Base-by-base conservation (phyloP, 2,329 filamentous ascomycete genomes). In the Colletotrichum caudatum region DNA sequence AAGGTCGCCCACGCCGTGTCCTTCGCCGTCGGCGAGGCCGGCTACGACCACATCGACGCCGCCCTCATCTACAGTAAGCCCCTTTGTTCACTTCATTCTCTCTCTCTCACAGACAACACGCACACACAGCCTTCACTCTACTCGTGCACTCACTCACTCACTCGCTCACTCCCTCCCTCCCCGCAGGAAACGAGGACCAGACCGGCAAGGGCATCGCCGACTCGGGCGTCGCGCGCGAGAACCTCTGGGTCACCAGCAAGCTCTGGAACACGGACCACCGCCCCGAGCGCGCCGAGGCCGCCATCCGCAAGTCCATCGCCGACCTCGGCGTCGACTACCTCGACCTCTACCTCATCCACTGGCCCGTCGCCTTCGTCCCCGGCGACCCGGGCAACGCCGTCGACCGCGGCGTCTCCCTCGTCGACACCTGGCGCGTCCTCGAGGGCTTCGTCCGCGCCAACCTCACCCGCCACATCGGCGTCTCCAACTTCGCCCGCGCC, bases 181-280 rank as follows among this genome's bases (percentile, higher is more conserved):
- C 29, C 29, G 3, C 23, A 72, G 66, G 87, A 76, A 91, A 91
- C 76, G 90, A 87, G 73, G 76, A 76, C 1, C 84, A 87, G 69
- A 84, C 87, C 23, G 86, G 85, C 3, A 75, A 82, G 50, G 86
- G 84, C 7, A 86, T 88, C 72, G 80, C 80, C 59, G 81, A 83
- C 71, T 82, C 82, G 4, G 81, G 80, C 7, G 78, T 87, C 1
- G 77, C 82, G 2, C 82, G 86, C n/a, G 79, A 81, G 6, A 81
- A 87, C 53, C 80, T 87, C 63, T 87, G 86, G 83, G 77, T 90
- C 66, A 93, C 91, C 73, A 92, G 90, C 74, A 93, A 93, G 83
- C 85, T 93, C 56, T 90, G 91, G 84, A 92, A 92, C 86, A 89
- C 76, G 3, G 70, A 69, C 61, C 75, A 18, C 69, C 86, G 66